Evolutionary conservation across 2,329 filamentous ascomycete species (phyloP), one percentile per base, ranked within the genome.

Genomic region (Aspergillus tamarii): DNA sequence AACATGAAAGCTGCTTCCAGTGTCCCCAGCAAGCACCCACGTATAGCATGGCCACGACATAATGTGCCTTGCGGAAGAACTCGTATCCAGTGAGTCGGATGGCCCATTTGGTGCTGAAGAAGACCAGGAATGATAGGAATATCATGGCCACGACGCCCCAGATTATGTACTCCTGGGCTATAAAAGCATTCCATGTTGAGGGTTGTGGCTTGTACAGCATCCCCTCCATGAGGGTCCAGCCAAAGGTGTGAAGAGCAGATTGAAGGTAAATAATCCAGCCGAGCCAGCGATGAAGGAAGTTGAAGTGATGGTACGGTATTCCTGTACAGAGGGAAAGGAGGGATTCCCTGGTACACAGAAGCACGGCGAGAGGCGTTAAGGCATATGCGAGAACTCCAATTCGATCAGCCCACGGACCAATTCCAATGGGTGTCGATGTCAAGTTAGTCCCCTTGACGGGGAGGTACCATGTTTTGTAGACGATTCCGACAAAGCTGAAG

Each of bases 1-100:
- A 93, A 73, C 88, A 91, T 54, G 85, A 82, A 4, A 93, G 80
- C 57, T 88, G 80, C 57, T 82, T 75, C 91, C 91, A 94, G 73
- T 94, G 91, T 1, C 85, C 90, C 85, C 89, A 92, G 76, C 89
- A 90, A 3, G 89, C 90, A 5, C 89, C 91, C 14, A 93, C 85
- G 75, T 92, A 94, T 5, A 93, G 75, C 79, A 90, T 87, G 12
- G 90, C 91, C 2, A 93, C 80, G 14, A 92, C 81, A 69, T 92
- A 92, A 73, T 93, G 91, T 0, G 85, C 80, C 73, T 92, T 92
- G 65, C 90, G 85, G 82, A 93, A 93, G 77, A 90, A 88, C 70
- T 93, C 91, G 75, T 94, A 92, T 3, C 91, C 91, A 0, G 89
- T 92, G 55, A 84, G 76, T 10, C 84, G 83, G 62, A 93, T 90